Conservation (phyloP, 768 basidiomycete species). For the Suillus alpinus region DNA sequence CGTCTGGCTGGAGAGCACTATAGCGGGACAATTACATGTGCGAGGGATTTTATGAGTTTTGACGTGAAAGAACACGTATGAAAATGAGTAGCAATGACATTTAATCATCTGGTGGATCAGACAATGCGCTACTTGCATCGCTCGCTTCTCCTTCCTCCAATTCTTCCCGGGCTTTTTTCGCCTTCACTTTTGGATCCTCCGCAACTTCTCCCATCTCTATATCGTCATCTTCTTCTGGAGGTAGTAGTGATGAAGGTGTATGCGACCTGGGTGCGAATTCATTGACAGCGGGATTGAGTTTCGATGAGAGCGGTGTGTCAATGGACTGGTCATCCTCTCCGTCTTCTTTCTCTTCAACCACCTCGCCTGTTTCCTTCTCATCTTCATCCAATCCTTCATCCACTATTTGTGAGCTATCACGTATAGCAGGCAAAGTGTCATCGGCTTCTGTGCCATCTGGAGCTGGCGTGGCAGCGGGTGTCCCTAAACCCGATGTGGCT, state of each 20-base stretch:
- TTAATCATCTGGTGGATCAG: slow-evolving; percentile 68
- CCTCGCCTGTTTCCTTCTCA: slow-evolving; percentile 43
- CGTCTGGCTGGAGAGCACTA: slow-evolving; percentile 53
- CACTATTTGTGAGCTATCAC: slow-evolving; percentile 5
- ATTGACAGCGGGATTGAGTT: slow-evolving; percentile 31
- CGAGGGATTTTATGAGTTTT: slow-evolving; percentile 72
- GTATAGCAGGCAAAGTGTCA: slow-evolving; percentile 11
- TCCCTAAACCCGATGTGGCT: slow-evolving; percentile 36
- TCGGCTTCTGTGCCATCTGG: slow-evolving; percentile 34
- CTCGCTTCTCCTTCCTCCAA: slow-evolving; percentile 87
- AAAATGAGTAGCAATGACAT: slow-evolving; percentile 9
- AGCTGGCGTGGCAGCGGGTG: slow-evolving; percentile 48
- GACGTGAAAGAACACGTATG: slow-evolving; percentile 39
- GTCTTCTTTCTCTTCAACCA: slow-evolving; percentile 35
- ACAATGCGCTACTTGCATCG: slow-evolving; percentile 73
- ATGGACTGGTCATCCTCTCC: slow-evolving; percentile 35
- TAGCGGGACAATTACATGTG: slow-evolving; percentile 60
- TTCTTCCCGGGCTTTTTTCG: slow-evolving; percentile 62
- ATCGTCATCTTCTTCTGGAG: slow-evolving; percentile 50
- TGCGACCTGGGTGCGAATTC: slow-evolving; percentile 31
- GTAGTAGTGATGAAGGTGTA: slow-evolving; percentile 27
- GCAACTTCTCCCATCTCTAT: slow-evolving; percentile 93
- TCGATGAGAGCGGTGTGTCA: slow-evolving; percentile 23
- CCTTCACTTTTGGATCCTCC: slow-evolving; percentile 53
- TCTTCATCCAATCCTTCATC: slow-evolving; percentile 34